phyloP scores from a whole-genome alignment of 305 asterid species.

The Fraxinus baroniana region DNA sequence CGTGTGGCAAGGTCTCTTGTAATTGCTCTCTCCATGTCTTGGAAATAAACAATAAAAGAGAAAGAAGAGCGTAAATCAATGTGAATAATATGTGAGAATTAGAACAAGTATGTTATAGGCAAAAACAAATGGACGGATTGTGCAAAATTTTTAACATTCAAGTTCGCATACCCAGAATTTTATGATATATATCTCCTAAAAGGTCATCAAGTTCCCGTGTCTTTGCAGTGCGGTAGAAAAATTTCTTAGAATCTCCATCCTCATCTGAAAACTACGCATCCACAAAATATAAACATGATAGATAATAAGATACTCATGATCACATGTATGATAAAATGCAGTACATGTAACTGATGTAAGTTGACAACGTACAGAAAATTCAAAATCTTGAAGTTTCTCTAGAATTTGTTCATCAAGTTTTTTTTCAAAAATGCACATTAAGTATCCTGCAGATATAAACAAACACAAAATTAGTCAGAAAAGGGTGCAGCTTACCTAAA shows the following conservation, averaged over 20 bases:
- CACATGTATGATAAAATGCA: constrained; percentile 12
- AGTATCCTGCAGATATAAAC: constrained; percentile 66
- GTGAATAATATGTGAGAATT: constrained; percentile 17
- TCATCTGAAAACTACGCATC: constrained; percentile 71
- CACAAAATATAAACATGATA: constrained; percentile 29
- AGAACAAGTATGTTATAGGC: constrained; percentile 15
- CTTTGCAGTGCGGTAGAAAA: constrained; percentile 82
- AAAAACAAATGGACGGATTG: constrained; percentile 7
- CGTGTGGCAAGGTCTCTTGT: constrained; percentile 78
- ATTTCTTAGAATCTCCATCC: constrained; percentile 74
- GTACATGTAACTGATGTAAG: neutral
- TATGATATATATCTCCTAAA: constrained; percentile 93
- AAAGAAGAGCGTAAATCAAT: constrained; percentile 9
- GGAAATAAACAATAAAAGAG: constrained; percentile 16
- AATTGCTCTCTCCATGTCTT: constrained; percentile 98
- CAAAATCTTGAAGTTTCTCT: constrained; percentile 77
- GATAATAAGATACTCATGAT: constrained; percentile 23
- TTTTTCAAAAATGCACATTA: constrained; percentile 82
- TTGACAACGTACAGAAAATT: constrained; percentile 67
- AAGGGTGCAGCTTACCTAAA: neutral
- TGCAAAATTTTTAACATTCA: neutral
- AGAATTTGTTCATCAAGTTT: constrained; percentile 62
- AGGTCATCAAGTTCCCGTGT: constrained; percentile 86
- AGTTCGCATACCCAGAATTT: constrained; percentile 69
- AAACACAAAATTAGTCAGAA: constrained; percentile 12